Percentiles rank a stretch among this genome's conserved stretches.
These are phyloP conservation scores for Colletotrichum sp. DNA, from an alignment of 2,329 filamentous ascomycete genomes.

Conservation along the genomic window DNA sequence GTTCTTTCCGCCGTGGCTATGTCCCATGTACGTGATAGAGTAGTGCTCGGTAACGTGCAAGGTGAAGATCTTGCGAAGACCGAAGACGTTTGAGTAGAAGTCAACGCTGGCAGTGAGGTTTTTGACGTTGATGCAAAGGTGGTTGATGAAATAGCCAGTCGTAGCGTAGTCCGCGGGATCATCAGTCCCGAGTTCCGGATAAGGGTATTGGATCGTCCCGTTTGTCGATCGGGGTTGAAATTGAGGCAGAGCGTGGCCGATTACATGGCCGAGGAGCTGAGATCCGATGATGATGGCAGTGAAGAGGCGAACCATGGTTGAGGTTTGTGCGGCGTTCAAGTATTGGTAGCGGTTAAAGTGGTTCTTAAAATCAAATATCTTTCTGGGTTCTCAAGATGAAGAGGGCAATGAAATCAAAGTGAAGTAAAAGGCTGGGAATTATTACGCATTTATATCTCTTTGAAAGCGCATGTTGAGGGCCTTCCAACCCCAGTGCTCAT, in stretches of 20 bases:
- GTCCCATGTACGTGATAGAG: constrained; percentile 38
- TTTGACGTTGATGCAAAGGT: constrained; percentile 34
- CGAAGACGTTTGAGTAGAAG: constrained; percentile 38
- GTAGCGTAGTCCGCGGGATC: constrained; percentile 27
- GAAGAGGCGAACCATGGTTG: neutral
- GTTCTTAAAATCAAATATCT: neutral
- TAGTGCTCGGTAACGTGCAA: constrained; percentile 30
- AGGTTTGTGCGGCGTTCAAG: neutral
- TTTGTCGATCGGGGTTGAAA: neutral
- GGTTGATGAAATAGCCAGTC: constrained; percentile 38
- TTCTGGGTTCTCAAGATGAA: neutral
- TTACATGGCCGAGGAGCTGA: neutral
- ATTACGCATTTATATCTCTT: neutral
- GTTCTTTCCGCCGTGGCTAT: constrained; percentile 39
- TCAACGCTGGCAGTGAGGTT: constrained; percentile 32
- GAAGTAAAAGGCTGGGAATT: neutral
- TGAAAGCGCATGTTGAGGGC: neutral
- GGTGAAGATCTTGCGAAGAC: constrained; percentile 39
- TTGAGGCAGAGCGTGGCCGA: neutral
- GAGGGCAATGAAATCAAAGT: neutral
- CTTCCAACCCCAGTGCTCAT: neutral
- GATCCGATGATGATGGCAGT: neutral
- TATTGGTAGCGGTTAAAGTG: neutral
- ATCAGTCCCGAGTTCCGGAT: constrained; percentile 23
- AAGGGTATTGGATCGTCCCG: neutral